phyloP scores from a whole-genome alignment of 1,284 basidiomycete species.

The Ceratobasidium sp. region DNA sequence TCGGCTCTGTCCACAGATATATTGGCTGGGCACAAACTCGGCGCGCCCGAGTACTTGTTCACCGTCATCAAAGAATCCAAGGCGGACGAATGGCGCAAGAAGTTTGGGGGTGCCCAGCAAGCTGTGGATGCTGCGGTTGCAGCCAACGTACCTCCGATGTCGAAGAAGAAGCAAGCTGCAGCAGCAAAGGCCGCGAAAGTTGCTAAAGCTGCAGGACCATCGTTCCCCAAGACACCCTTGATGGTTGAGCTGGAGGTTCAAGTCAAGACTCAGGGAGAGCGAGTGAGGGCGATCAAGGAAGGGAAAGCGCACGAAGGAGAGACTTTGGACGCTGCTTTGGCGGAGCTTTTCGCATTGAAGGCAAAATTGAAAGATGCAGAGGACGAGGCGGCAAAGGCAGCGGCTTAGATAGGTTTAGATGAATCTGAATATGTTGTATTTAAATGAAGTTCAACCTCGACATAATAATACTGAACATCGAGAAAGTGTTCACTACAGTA shows the following conservation, averaged over 20 bases:
- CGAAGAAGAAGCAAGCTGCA: slow-evolving; percentile 46
- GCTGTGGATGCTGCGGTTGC: slow-evolving; percentile 42
- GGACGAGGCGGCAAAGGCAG: slow-evolving; percentile 13
- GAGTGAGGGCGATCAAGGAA: slow-evolving; percentile 54
- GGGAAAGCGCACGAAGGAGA: slow-evolving; percentile 51
- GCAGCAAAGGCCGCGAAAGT: slow-evolving; percentile 44
- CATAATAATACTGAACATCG: slow-evolving; percentile 2
- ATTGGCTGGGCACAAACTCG: slow-evolving; percentile 61
- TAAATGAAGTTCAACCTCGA: slow-evolving; percentile 28
- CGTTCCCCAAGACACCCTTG: slow-evolving; percentile 47
- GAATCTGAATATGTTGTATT: slow-evolving; percentile 28
- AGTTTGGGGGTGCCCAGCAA: slow-evolving; percentile 59
- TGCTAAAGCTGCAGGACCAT: slow-evolving; percentile 36
- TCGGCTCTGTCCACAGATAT: slow-evolving; percentile 61
- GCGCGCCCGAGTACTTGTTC: slow-evolving; percentile 62
- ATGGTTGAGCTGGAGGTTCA: slow-evolving; percentile 49
- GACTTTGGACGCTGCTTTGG: slow-evolving; percentile 51
- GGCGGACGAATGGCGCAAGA: slow-evolving; percentile 61
- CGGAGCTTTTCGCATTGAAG: slow-evolving; percentile 54
- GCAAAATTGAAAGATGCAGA: slow-evolving; percentile 51
- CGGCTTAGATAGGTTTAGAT: not conserved
- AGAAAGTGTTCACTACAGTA: not conserved
- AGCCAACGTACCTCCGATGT: slow-evolving; percentile 37
- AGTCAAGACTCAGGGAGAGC: slow-evolving; percentile 55
- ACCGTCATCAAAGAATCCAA: slow-evolving; percentile 62